Evolutionary conservation across 805 yeast species (phyloP).

Genomic region (Helenozyma rhizophorensis): DNA sequence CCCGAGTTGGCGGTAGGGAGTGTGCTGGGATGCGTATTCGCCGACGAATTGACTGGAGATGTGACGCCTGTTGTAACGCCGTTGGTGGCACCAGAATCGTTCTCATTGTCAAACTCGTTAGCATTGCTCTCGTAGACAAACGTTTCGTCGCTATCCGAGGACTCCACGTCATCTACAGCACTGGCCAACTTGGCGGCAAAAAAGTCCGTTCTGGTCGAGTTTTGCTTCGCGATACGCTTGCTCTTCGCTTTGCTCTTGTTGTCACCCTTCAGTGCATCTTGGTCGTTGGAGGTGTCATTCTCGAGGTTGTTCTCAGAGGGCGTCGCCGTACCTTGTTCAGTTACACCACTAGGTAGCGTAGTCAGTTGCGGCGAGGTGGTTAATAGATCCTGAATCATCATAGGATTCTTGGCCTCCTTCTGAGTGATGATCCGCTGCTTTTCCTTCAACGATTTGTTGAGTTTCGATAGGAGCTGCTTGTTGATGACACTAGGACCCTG

Average conservation of each 20-base stretch:
- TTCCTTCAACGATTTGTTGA: conserved; percentile 40
- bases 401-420: conserved; percentile 32
- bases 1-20: too few species aligned
- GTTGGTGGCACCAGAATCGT: not conserved
- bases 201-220: conserved; percentile 79
- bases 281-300: conserved; percentile 2
- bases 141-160: conserved; percentile 88
- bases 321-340: not conserved
- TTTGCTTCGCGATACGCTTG: conserved; percentile 39
- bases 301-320: not conserved
- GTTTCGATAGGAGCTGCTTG: conserved; percentile 32
- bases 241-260: conserved; percentile 16
- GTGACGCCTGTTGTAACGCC: not conserved
- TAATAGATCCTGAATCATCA: conserved; percentile 32
- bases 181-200: conserved; percentile 94
- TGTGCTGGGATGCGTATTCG: too few species aligned
- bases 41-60: not conserved
- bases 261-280: not conserved
- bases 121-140: conserved; percentile 77
- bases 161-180: conserved; percentile 86
- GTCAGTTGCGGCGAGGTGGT: conserved; percentile 30
- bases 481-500: conserved; percentile 18
- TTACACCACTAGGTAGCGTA: conserved; percentile 5
- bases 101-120: conserved; percentile 18
- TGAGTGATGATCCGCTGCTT: conserved; percentile 39